Conservation (phyloP, 495 filamentous ascomycete genomes). For the Sabuloglossum arenarium region DNA sequence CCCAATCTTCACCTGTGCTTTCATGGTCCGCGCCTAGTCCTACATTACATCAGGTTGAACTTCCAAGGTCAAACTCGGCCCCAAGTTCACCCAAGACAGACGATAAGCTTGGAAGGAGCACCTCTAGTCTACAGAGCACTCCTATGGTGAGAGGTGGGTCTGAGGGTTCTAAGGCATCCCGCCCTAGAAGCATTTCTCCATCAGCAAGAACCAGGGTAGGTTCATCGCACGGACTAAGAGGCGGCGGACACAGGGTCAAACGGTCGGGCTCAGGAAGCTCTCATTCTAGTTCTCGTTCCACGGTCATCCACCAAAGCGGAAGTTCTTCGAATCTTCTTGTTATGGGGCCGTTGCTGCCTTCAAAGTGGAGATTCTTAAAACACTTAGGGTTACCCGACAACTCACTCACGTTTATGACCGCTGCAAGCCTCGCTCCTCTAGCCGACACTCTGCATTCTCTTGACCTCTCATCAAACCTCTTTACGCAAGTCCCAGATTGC, state of each 20-base stretch:
- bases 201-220: slow-evolving; percentile 41
- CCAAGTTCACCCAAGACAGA: slow-evolving; percentile 44
- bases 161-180: slow-evolving; percentile 40
- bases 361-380: slow-evolving; percentile 86
- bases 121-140: slow-evolving; percentile 20
- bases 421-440: slow-evolving; percentile 54
- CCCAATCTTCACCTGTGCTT: slow-evolving; percentile 52
- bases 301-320: slow-evolving; percentile 37
- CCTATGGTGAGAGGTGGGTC: slow-evolving; percentile 32
- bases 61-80: slow-evolving; percentile 34
- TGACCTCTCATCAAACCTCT: slow-evolving; percentile 79
- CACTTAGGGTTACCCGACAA: slow-evolving; percentile 89
- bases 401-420: slow-evolving; percentile 54
- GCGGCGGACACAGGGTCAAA: slow-evolving; percentile 45
- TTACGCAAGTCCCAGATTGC: slow-evolving; percentile 78
- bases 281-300: slow-evolving; percentile 57
- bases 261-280: slow-evolving; percentile 84
- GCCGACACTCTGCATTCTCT: slow-evolving; percentile 73
- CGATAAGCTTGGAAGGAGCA: slow-evolving; percentile 22
- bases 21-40: slow-evolving; percentile 43
- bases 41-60: slow-evolving; percentile 23
- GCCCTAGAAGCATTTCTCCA: neutral
- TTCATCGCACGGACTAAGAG: slow-evolving; percentile 28
- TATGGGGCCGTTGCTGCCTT: slow-evolving; percentile 44
- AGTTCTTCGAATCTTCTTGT: slow-evolving; percentile 54